Base-by-base conservation (phyloP, 257 asterid genomes). In the Solanum okadae region DNA sequence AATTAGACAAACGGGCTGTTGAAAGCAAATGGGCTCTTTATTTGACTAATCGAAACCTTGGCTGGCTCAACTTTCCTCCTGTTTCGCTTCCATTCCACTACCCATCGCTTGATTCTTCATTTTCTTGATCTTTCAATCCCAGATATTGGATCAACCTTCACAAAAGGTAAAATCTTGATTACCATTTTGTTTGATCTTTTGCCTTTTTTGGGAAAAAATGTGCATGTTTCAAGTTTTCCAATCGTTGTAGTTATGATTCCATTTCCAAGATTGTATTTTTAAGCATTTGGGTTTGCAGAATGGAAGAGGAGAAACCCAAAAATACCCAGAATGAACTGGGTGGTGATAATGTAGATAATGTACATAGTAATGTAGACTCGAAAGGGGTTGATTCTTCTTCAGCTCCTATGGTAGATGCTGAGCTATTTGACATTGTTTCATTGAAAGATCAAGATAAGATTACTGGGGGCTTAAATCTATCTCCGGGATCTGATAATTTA, bases 271-370 rank as follows among this genome's bases (percentile, higher is more conserved):
- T 86, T 52, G 71, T 86, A 79, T 82, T 81, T 76, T 68, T 27
- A 3, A 82, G 78, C 61, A 89, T 81, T 18, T 88, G 89, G 42
- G n/a, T 46, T 46, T 81, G 10, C 10, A 84, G 81, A 87, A 96
- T 95, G 98, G 98, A 94, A 90, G 98, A 93, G 88, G 97, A 92
- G 88, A 97, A 89, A 86, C 52, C 92, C 25, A 92, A 88, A 23
- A 88, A 5, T 75, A 75, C 52, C 83, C 83, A 75, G 83, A 37
- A 76, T 67, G 88, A 81, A 79, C 65, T 79, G 37, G 85, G 65
- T 2, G 85, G 65, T 84, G 89, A 90, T 86, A 85, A 87, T 87
- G 89, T 77, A 49, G 93, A 92, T 89, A 89, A 73, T 88, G 91
- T 83, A 72, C 91, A 84, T 86, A 86, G 89, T 88, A 91, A 86